Evolutionary conservation across 1,284 basidiomycete species (phyloP), one percentile per base, ranked within the genome.

Genomic region (Neonothopanus nambi): DNA sequence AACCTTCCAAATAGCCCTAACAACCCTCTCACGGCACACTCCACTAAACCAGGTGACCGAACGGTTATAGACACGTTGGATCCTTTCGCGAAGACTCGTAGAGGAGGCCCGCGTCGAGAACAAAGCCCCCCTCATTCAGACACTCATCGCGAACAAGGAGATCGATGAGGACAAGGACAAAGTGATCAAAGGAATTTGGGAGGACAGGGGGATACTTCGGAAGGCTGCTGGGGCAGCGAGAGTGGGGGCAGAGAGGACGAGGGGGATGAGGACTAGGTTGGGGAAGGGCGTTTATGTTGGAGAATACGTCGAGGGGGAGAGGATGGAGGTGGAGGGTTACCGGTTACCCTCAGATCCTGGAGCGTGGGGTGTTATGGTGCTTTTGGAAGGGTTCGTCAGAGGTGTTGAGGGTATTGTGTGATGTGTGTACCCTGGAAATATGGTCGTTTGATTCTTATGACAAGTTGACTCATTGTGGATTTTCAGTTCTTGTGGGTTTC

Each of bases 41-140:
- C 78, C 79, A 79, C 80, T 5, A 69, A 75, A 54, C 71, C 71
- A 5, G 81, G 80, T 1, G 80, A 83, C 62, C 72, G 80, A 9
- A 84, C 80, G 0, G 62, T 83, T 36, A 71, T 84, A 18, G 81
- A 84, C 49, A 74, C 81, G 0, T 70, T 84, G 1, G 55, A 61
- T 15, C 80, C 80, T 7, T 78, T 84, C 57, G 78, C 74, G 58
- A 59, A 59, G 15, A 60, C 66, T 3, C n/a, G n/a, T n/a, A n/a
- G n/a, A n/a, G n/a, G n/a, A n/a, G n/a, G n/a, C n/a, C n/a, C n/a
- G n/a, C n/a, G n/a, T n/a, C n/a, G n/a, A n/a, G n/a, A n/a, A n/a
- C n/a, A n/a, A n/a, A n/a, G n/a, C n/a, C n/a, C n/a, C n/a, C n/a
- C n/a, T n/a, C n/a, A n/a, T n/a, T n/a, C n/a, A n/a, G n/a, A n/a